Percentiles rank a stretch among this genome's conserved stretches.
Evolutionary conservation across 768 basidiomycete genomes (phyloP).

Genomic region (Boletellus ananas): DNA sequence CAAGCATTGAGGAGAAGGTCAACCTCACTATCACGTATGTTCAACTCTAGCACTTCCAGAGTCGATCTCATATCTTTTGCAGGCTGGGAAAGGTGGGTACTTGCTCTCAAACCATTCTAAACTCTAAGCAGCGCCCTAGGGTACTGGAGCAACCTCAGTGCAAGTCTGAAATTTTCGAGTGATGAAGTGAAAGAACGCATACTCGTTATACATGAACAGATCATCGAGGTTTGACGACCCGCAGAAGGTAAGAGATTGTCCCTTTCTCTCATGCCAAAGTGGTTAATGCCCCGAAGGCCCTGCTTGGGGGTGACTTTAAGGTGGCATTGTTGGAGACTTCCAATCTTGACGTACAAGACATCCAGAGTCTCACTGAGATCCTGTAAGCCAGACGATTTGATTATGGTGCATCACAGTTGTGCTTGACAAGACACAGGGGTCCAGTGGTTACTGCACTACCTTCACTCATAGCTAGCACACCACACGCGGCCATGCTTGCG

Average conservation of each 20-base stretch:
- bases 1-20: not conserved
- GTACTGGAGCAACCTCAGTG: not conserved
- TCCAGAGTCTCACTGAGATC: too few species aligned
- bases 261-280: not conserved
- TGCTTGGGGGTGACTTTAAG: not conserved
- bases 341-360: not conserved
- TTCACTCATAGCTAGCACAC: not conserved
- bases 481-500: not conserved
- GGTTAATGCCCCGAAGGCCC: not conserved
- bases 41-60: not conserved
- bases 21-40: not conserved
- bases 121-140: not conserved
- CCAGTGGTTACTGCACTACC: not conserved
- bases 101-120: too few species aligned
- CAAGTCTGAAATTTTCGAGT: not conserved
- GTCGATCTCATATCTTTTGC: not conserved
- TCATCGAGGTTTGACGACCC: not conserved
- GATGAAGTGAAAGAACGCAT: not conserved
- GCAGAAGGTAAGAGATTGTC: not conserved
- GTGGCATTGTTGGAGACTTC: not conserved
- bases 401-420: too few species aligned
- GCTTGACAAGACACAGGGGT: not conserved
- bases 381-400: not conserved
- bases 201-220: not conserved
- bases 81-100: not conserved